Evolutionary conservation across 2,329 filamentous ascomycete genomes (phyloP), one percentile per base, ranked within the genome.

Genomic region (Camptophora hylomeconis): DNA sequence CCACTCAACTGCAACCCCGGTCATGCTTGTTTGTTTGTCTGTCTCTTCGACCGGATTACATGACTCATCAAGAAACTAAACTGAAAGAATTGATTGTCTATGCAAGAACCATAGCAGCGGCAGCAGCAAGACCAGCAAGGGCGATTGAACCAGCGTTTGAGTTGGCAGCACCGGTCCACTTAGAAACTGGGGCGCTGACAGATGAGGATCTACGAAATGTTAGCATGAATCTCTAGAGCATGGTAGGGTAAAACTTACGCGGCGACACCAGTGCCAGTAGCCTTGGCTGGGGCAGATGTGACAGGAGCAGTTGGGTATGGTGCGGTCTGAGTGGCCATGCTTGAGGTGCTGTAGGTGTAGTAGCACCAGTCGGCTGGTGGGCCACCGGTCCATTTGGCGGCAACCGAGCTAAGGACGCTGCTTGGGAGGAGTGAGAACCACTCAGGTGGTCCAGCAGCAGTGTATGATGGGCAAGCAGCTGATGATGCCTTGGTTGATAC

Each of bases 261-360:
- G 22, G 26, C 26, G 12, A 13, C 87, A 38, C 87, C 87, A 35
- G 81, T 86, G 24, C 87, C 87, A 31, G 86, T 80, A 43, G 82
- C 12, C 5, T 36, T 33, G 13, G 34, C 20, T 25, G 35, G 38
- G 32, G 29, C 35, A 28, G 27, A 28, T 29, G 37, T 34, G 25
- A 32, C 35, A 26, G 40, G 35, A 25, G 33, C 26, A 17, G 31
- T 24, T 20, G 30, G 30, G 5, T 37, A 30, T 16, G 32, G 19
- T 7, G 7, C 7, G 11, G 29, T 36, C 22, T 11, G 17, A 23
- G 29, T 27, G n/a, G 26, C 16, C 3, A 26, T 19, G 13, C 26
- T 28, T 13, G 24, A 18, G 22, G 27, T 31, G 37, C 28, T 38
- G 35, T 31, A 32, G 8, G 33, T 31, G 30, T 33, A 39, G 30